A percentile compares a stretch with the other conserved stretches of the same genome.
Evolutionary conservation across 805 yeast genomes (phyloP).

Genomic region (Saturnispora sekii): DNA sequence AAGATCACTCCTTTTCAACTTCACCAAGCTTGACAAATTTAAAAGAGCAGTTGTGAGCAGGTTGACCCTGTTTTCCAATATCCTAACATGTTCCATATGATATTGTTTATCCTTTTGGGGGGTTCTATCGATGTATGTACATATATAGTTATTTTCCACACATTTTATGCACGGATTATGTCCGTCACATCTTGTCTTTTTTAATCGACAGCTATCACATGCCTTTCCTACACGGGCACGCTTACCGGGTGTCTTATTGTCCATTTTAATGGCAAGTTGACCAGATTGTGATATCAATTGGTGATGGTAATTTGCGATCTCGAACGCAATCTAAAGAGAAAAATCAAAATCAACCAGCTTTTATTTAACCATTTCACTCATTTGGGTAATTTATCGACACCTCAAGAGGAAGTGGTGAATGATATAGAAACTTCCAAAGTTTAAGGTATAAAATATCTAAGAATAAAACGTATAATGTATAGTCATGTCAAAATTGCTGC

Average conservation of each 20-base stretch:
- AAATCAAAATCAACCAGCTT: no score
- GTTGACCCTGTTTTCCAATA: conserved; percentile 48
- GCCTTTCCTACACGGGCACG: conserved; percentile 47
- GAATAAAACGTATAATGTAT: no score
- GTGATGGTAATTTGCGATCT: no score
- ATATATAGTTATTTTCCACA: conserved; percentile 44
- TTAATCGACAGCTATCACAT: conserved; percentile 52
- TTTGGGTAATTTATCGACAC: no score
- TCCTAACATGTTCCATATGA: conserved; percentile 52
- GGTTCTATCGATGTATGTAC: conserved; percentile 49
- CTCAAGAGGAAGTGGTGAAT: no score
- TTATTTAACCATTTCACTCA: no score
- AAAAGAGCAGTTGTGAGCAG: conserved; percentile 42
- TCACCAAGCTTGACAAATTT: conserved; percentile 26
- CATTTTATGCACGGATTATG: conserved; percentile 52
- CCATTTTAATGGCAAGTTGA: no score
- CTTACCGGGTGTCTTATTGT: not conserved
- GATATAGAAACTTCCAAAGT: not conserved
- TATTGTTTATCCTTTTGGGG: conserved; percentile 44
- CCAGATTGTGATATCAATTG: no score
- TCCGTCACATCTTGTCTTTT: conserved; percentile 57
- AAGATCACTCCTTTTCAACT: conserved; percentile 3
- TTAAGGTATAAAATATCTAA: not conserved
- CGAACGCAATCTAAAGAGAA: no score
- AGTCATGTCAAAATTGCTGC: not conserved